Evolutionary conservation across 2,329 filamentous ascomycete species (phyloP), one percentile per base, ranked within the genome.

Genomic region (Alternaria triticina): DNA sequence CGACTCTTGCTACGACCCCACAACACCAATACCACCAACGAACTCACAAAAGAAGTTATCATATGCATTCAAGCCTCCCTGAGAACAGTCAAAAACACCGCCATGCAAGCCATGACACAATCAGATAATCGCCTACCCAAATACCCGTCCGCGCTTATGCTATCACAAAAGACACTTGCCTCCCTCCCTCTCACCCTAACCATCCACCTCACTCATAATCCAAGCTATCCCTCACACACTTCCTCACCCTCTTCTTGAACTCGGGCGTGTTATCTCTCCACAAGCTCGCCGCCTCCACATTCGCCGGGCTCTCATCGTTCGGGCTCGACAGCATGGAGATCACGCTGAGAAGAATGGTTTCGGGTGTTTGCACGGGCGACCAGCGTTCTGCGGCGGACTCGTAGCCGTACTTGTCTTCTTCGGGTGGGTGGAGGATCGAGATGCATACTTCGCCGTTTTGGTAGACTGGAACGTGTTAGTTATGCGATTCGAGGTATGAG

Each of bases 261-360:
- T 96, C 92, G 20, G 83, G 77, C 69, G 94, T 87, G 66, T 90
- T 86, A 74, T 97, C 94, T 66, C 95, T 87, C 94, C 95, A 98
- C 91, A 97, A 93, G 84, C 96, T 93, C 62, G 94, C 95, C 1
- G 95, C 95, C 83, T 98, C 95, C 45, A 98, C 92, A 77, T 98
- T 98, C 61, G 95, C 95, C 0, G 95, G 95, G 69, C 91, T 96
- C 86, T 98, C 95, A 77, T 98, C 95, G 81, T 98, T 98, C 64
- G 95, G 94, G 82, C 97, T 94, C 1, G 94, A 94, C 49, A 98
- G 88, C 94, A 98, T 98, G 82, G 93, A 97, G 91, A 98, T 98
- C 64, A 98, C n/a, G n/a, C 95, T 51, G 90, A 94, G 94, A 71
- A 98, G 85, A 71, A 98, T 98, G 85, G 97, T 98, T 83, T 98